These are phyloP conservation scores for Fusarium subtropicale DNA, from an alignment of 2,329 filamentous ascomycete genomes.

Conservation along the genomic window DNA sequence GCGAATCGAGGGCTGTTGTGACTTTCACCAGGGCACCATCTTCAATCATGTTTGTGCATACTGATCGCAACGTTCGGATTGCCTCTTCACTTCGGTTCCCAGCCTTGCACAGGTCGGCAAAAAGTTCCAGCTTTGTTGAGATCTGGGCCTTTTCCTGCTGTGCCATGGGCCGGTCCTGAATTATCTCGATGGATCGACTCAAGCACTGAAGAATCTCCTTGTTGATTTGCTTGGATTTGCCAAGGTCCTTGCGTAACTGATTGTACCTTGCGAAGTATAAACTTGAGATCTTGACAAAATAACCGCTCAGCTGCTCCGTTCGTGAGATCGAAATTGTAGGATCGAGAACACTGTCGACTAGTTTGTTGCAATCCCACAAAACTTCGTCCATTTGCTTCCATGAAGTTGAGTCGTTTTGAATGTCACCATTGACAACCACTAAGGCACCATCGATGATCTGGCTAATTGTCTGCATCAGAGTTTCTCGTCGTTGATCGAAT, in stretches of 20 bases:
- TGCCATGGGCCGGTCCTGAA: slow-evolving; percentile 63
- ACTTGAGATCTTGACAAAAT: slow-evolving; percentile 76
- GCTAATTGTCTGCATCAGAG: slow-evolving; percentile 63
- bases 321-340: slow-evolving; percentile 47
- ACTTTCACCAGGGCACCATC: slow-evolving; percentile 67
- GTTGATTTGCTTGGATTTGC: slow-evolving; percentile 52
- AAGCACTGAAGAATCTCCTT: slow-evolving; percentile 66
- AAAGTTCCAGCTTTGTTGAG: slow-evolving; percentile 72
- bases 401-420: slow-evolving; percentile 59
- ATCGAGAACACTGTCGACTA: slow-evolving; percentile 66
- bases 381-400: slow-evolving; percentile 69
- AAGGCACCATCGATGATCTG: slow-evolving; percentile 71
- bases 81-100: slow-evolving; percentile 67
- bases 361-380: slow-evolving; percentile 65
- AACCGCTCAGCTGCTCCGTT: slow-evolving; percentile 55
- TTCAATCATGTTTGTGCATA: slow-evolving; percentile 71
- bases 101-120: slow-evolving; percentile 70
- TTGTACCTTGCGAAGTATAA: slow-evolving; percentile 75
- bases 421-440: slow-evolving; percentile 64
- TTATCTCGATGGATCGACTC: slow-evolving; percentile 71
- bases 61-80: slow-evolving; percentile 66
- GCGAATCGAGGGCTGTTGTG: slow-evolving; percentile 60
- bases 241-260: slow-evolving; percentile 59
- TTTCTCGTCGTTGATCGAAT: slow-evolving; percentile 69
- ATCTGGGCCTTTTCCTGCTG: slow-evolving; percentile 72